Evolutionary conservation across 768 basidiomycete genomes (phyloP).

Genomic region (Gymnopilus dilepis): DNA sequence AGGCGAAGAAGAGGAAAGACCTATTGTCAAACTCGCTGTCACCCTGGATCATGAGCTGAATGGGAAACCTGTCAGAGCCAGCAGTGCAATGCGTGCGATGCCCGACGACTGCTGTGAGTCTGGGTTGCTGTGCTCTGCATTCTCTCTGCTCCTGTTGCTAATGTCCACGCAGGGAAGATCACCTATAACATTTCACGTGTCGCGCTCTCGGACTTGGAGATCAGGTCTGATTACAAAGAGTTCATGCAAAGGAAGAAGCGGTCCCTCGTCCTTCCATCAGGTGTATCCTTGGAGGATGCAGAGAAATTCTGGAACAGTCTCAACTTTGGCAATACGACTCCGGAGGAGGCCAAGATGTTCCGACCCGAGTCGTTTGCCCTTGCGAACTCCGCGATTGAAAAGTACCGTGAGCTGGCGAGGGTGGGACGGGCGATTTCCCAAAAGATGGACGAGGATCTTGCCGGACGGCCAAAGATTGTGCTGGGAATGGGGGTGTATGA

Average conservation of each 20-base stretch:
- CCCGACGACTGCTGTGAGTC: slow-evolving; percentile 20
- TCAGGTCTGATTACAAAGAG: slow-evolving; percentile 41
- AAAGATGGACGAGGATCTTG: slow-evolving; percentile 38
- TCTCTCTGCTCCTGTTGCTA: background rate
- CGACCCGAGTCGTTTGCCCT: slow-evolving; percentile 40
- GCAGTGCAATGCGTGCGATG: slow-evolving; percentile 24
- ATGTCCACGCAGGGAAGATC: slow-evolving; percentile 55
- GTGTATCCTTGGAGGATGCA: slow-evolving; percentile 47
- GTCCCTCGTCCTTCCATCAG: slow-evolving; percentile 54
- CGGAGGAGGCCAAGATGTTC: slow-evolving; percentile 33
- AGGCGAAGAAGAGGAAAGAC: slow-evolving; percentile 40
- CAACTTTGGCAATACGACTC: slow-evolving; percentile 42
- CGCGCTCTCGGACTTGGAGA: slow-evolving; percentile 33
- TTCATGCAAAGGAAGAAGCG: slow-evolving; percentile 50
- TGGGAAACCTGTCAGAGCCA: slow-evolving; percentile 20
- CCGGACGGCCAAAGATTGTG: slow-evolving; percentile 53
- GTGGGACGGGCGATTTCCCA: slow-evolving; percentile 48
- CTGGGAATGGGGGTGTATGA: slow-evolving; percentile 31
- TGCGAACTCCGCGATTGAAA: slow-evolving; percentile 39
- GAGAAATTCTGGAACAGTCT: slow-evolving; percentile 50
- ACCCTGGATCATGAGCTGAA: slow-evolving; percentile 33
- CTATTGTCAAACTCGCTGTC: slow-evolving; percentile 67
- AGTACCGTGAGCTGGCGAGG: slow-evolving; percentile 52
- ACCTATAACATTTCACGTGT: slow-evolving; percentile 60
- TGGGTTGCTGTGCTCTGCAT: background rate